Conservation (phyloP, 306 rosid genomes). For the Fagus crenata region DNA sequence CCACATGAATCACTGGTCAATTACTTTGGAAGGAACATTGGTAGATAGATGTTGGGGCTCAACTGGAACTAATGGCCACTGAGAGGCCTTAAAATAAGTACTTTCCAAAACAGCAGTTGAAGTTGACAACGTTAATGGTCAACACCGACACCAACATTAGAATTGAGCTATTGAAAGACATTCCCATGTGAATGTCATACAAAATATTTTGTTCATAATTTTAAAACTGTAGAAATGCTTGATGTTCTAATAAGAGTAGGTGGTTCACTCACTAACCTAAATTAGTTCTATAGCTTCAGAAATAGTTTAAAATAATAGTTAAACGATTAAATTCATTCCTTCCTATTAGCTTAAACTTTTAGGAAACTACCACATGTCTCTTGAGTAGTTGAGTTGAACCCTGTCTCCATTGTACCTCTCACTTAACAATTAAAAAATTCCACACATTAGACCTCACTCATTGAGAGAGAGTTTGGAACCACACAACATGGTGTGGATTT, state of each 20-base stretch:
- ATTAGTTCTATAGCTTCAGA: background rate
- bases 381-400: no score
- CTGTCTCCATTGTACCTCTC: no score
- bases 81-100: background rate
- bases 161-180: background rate
- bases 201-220: background rate
- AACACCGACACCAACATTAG: background rate
- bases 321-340: background rate
- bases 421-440: no score
- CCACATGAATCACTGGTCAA: background rate
- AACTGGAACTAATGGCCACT: background rate
- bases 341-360: no score
- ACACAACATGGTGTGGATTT: no score
- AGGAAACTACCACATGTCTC: no score
- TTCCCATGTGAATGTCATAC: background rate
- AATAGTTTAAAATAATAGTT: background rate
- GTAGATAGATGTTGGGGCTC: background rate
- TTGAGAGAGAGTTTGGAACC: no score
- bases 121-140: background rate
- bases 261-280: background rate
- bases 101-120: background rate
- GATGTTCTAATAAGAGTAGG: background rate
- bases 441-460: no score
- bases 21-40: background rate
- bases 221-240: background rate